Base-by-base conservation (phyloP, 306 rosid genomes). In the Vigna mungo region DNA sequence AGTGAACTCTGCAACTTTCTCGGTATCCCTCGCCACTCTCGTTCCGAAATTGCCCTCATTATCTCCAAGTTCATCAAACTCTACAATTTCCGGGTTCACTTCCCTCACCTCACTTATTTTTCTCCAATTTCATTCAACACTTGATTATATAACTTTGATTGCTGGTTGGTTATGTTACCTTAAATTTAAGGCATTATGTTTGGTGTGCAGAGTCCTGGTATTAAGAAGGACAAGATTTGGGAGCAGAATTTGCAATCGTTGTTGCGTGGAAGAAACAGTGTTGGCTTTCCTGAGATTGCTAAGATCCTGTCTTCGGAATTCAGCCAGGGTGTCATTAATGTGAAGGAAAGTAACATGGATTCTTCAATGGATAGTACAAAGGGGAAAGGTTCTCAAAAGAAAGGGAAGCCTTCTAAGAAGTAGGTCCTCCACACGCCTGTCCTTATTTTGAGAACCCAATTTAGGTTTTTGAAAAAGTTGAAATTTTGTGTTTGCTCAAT, bases 11-110 rank as follows among this genome's bases (percentile, higher is more conserved):
- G 93, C 87, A 74, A 78, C 79, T 88, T 83, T 77, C 71, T 88
- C 14, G 85, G 86, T 51, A 39, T 87, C 72, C 88, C 90, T n/a
- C 84, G 61, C 9, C 72, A 65, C 0, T 75, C 93, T 75, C 90
- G 90, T 66, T 86, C 86, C 55, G 86, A 82, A 39, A 82, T 59
- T 1, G 82, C 90, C 15, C 53, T 81, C 72, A 37, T 85, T 15
- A 49, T 88, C 52, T 84, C 93, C 49, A 88, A 74, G 80, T 90
- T 90, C 75, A 86, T 90, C 79, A 88, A 88, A 66, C 86, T 86
- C 86, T 68, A 84, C 83, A 87, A 65, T 77, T 61, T n/a, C 71
- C 70, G 71, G 89, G 91, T 86, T 72, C 8, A 1, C 27, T 36
- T 10, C 25, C 6, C 15, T 30, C 9, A 13, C 65, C 20, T 13